Percentiles rank a stretch among this genome's conserved stretches.
These are phyloP conservation scores for Lachnellula suecica DNA, from an alignment of 2,329 filamentous ascomycete genomes.

Conservation along the genomic window DNA sequence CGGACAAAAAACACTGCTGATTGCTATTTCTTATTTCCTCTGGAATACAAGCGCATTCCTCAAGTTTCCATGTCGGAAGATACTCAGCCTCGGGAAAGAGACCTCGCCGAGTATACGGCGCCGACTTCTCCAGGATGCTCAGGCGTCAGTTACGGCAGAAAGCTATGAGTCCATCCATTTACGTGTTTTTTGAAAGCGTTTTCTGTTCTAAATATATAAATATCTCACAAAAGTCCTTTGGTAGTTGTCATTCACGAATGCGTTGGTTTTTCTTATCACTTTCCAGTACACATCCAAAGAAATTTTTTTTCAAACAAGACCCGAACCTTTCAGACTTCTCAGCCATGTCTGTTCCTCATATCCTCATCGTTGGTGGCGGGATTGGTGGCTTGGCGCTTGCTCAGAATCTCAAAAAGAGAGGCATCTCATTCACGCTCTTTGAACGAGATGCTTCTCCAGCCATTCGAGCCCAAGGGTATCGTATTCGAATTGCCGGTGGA, in stretches of 20 bases:
- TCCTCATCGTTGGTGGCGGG: constrained; percentile 35
- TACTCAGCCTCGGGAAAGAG: not conserved
- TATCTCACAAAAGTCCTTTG: too few relatives aligned
- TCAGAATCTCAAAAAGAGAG: constrained; percentile 25
- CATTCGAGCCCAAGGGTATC: constrained; percentile 44
- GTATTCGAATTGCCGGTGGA: constrained; percentile 32
- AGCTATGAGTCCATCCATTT: too few relatives aligned
- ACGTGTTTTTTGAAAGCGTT: too few relatives aligned
- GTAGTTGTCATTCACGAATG: too few relatives aligned
- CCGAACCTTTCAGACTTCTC: not conserved
- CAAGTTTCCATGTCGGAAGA: not conserved
- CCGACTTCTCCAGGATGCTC: not conserved
- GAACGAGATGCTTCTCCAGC: constrained; percentile 51
- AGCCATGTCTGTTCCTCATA: not conserved
- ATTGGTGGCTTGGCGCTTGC: constrained; percentile 35
- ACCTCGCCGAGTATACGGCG: not conserved
- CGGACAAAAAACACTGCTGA: too few relatives aligned
- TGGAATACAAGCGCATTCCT: too few relatives aligned
- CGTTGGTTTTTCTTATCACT: too few relatives aligned
- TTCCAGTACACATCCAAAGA: not conserved
- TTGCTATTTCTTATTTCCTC: too few relatives aligned
- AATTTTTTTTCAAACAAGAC: not conserved
- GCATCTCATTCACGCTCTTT: constrained; percentile 51
- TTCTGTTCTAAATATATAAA: too few relatives aligned
- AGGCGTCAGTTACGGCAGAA: not conserved